Percentiles rank a stretch among this genome's conserved stretches.
Evolutionary conservation across 345 rosid species (phyloP).

Genomic region (Angophora floribunda): DNA sequence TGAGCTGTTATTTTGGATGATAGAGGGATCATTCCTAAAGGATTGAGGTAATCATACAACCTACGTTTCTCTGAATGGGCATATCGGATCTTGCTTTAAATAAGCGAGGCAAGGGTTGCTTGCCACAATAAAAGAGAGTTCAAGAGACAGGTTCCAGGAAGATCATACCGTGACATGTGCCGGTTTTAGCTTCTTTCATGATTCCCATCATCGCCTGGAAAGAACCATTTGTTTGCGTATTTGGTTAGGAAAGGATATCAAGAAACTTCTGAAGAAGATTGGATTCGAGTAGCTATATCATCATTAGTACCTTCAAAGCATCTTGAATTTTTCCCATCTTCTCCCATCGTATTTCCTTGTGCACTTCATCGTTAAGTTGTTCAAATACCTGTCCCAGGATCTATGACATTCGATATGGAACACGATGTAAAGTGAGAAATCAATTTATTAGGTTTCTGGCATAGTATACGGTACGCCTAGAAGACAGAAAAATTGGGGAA

Average conservation of each 20-base stretch:
- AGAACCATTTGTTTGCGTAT: background rate
- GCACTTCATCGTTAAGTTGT: constrained; percentile 36
- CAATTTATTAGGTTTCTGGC: background rate
- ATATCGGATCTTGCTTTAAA: too few species aligned
- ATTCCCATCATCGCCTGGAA: constrained; percentile 33
- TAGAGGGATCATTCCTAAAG: too few species aligned
- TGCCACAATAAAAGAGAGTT: too few species aligned
- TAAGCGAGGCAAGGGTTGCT: too few species aligned
- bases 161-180: constrained; percentile 21
- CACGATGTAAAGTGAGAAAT: background rate
- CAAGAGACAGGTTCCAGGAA: background rate
- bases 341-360: constrained; percentile 35
- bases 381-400: constrained; percentile 33
- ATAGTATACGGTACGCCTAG: too few species aligned
- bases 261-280: background rate
- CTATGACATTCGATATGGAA: constrained; percentile 8
- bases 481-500: too few species aligned
- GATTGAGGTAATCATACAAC: too few species aligned
- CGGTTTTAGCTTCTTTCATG: constrained; percentile 29
- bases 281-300: too few species aligned
- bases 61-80: too few species aligned
- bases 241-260: background rate
- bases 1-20: too few species aligned
- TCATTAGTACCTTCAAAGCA: constrained; percentile 25
- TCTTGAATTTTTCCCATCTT: constrained; percentile 19